These are phyloP conservation scores for Thamnidium elegans DNA, from an alignment of 192 early-diverging fungal genomes.

Conservation along the genomic window DNA sequence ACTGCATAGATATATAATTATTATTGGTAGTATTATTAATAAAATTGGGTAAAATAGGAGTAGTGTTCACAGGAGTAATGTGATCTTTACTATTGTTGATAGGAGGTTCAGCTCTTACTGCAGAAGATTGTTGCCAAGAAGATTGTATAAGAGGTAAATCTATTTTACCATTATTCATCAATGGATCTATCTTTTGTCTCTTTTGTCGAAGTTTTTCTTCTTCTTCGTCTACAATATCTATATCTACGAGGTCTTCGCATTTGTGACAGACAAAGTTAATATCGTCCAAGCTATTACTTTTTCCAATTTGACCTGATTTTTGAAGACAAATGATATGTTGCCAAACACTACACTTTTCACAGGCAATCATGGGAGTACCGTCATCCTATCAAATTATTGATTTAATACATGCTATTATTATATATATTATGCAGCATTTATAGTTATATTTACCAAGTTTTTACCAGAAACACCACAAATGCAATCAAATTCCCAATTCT, in stretches of 20 bases:
- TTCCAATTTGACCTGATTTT: conserved; percentile 28
- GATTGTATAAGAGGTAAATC: neutral
- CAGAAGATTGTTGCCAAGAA: neutral
- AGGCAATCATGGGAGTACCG: conserved; percentile 71
- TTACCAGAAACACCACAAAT: conserved; percentile 45
- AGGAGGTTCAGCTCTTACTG: neutral
- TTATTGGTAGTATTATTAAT: too few relatives aligned
- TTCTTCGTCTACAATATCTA: conserved; percentile 4
- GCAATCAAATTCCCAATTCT: conserved; percentile 50
- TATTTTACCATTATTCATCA: too few relatives aligned
- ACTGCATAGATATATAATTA: too few relatives aligned
- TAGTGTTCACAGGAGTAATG: too few relatives aligned
- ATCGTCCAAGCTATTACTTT: conserved; percentile 41
- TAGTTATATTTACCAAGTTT: conserved; percentile 39
- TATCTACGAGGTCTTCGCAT: conserved; percentile 30
- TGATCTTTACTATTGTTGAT: too few relatives aligned
- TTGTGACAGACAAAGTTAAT: conserved; percentile 49
- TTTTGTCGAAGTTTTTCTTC: neutral
- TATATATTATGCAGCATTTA: neutral
- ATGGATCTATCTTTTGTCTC: neutral
- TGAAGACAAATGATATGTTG: conserved; percentile 66
- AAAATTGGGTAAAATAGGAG: too few relatives aligned
- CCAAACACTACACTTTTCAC: conserved; percentile 66
- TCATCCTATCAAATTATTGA: conserved; percentile 43
- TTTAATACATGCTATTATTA: neutral